Evolutionary conservation across 2,329 filamentous ascomycete genomes (phyloP).

Genomic region (Fusarium hostae): DNA sequence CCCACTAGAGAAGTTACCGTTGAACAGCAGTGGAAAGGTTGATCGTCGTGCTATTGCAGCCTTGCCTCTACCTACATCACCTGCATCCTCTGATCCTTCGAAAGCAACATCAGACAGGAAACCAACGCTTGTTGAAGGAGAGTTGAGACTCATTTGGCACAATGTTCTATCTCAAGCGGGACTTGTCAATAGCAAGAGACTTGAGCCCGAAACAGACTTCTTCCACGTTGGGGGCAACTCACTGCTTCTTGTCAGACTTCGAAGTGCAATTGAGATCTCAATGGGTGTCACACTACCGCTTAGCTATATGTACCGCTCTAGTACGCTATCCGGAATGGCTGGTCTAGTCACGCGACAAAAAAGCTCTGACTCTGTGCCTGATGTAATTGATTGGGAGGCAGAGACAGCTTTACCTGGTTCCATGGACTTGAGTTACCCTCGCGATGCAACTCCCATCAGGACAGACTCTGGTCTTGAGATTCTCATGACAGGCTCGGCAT

Average conservation of each 20-base stretch:
- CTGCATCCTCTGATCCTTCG: background rate
- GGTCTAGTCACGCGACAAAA: background rate
- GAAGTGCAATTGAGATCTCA: background rate
- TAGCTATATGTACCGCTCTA: background rate
- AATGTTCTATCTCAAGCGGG: background rate
- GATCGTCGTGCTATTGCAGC: background rate
- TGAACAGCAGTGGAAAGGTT: background rate
- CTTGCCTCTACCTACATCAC: background rate
- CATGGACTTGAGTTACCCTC: background rate
- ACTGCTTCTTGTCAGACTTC: background rate
- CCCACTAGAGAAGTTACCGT: background rate
- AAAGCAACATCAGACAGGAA: background rate
- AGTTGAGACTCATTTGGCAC: background rate
- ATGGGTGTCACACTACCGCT: background rate
- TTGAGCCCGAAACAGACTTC: background rate
- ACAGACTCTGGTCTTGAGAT: background rate
- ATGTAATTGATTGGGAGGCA: background rate
- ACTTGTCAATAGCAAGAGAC: fast-evolving
- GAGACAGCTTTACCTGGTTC: background rate
- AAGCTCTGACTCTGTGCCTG: background rate
- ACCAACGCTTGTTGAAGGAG: background rate
- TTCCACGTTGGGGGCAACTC: slow-evolving; percentile 1
- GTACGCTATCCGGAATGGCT: background rate
- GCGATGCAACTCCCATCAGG: fast-evolving
- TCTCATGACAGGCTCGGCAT: background rate